Conservation (phyloP, 257 asterid species). For the Nicotiana tabacum region DNA sequence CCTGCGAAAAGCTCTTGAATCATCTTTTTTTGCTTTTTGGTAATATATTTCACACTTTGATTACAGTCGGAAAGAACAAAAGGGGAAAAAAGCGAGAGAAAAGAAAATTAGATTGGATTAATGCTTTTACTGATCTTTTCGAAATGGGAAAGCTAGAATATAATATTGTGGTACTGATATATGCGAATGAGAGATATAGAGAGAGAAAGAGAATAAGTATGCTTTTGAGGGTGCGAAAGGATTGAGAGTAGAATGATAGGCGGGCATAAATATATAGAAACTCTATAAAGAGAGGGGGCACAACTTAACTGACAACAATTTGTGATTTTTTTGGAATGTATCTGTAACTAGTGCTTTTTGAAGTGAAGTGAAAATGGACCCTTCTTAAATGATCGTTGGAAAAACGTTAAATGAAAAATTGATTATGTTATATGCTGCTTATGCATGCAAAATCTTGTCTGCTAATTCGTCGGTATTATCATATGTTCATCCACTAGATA, state of each 20-base stretch:
- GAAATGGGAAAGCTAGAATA: constrained; percentile 27
- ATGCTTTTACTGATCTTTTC: background rate
- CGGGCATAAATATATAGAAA: constrained; percentile 28
- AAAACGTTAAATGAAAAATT: background rate
- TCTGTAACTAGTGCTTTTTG: constrained; percentile 17
- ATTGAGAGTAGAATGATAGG: constrained; percentile 27
- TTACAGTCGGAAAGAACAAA: constrained; percentile 2
- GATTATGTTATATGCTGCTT: background rate
- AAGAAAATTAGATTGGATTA: constrained; percentile 23
- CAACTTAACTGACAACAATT: constrained; percentile 1
- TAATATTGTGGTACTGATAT: constrained; percentile 23
- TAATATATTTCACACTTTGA: background rate
- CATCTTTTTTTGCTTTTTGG: constrained; percentile 33
- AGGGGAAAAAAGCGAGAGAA: constrained; percentile 12
- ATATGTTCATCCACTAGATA: too few species aligned
- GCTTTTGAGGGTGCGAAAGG: constrained; percentile 29
- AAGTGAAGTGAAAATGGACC: background rate
- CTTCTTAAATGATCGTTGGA: background rate
- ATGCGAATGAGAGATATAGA: constrained; percentile 8
- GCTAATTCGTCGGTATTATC: too few species aligned
- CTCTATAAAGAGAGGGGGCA: constrained; percentile 30
- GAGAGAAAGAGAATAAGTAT: constrained; percentile 15
- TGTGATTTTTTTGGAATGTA: constrained; percentile 32
- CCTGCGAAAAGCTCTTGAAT: constrained; percentile 59
- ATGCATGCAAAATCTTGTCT: too few species aligned